Evolutionary conservation across 495 filamentous ascomycete genomes (phyloP), one percentile per base, ranked within the genome.

Genomic region (Tetracladium marchalianum): DNA sequence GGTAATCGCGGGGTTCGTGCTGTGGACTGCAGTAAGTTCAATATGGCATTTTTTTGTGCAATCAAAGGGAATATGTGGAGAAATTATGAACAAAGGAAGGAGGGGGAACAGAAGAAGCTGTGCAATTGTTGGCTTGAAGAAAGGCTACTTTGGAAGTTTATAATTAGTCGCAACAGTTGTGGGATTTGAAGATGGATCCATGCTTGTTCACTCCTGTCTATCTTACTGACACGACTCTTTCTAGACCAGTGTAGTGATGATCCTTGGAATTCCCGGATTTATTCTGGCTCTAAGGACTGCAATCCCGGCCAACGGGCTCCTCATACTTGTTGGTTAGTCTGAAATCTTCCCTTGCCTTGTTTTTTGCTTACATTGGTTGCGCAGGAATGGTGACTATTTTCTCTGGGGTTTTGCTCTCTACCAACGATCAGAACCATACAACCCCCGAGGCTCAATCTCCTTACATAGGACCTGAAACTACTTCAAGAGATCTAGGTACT

Each of bases 1-100:
- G 16, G 54, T 66, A 12, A 59, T 67, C 38, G 27, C 66, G 31
- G 73, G 71, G 13, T 48, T 73, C 39, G 58, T 56, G 22, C 45
- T 73, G 19, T 77, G 73, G 73, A 71, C 61, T 12, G 72, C 55
- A 48, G 69, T 73, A 56, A 35, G 67, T 62, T 15, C 1, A 3
- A 31, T 12, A 24, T 34, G 19, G 19, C 16, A 35, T 11, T 15
- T 33, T 15, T 31, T 16, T 42, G 27, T 33, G 9, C 12, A 35
- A 27, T 33, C 13, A 1, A 9, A 12, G 3, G 22, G 35, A n/a
- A 11, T 27, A 27, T 27, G 22, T 27, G 22, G 22, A 27, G 22
- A 27, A 7, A 27, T 3, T 27, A 27, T 27, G 22, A 27, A 27
- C 22, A 27, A 27, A 7, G 3, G 7, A 27, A 3, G 22, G 22